phyloP scores from a whole-genome alignment of 2,329 filamentous ascomycete genomes.

The Trichoderma polysporum region DNA sequence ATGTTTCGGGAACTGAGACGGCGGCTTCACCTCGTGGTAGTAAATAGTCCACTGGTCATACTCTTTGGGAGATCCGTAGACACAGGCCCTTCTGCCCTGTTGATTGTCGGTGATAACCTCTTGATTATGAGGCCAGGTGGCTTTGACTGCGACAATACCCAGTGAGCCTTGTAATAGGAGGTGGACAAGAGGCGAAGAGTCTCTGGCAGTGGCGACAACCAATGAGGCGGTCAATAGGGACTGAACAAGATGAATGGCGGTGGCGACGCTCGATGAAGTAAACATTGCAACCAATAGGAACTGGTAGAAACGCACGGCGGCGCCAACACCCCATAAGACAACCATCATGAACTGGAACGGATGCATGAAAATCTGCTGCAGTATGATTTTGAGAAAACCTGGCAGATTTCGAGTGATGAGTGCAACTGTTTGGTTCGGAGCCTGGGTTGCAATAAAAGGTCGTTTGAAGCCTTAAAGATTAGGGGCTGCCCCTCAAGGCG shows the following conservation, averaged over 20 bases:
- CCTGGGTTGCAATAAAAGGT: not conserved
- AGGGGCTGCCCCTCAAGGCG: not conserved
- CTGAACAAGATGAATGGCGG: not conserved
- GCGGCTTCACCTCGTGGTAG: slow-evolving; percentile 16
- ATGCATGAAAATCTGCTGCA: not conserved
- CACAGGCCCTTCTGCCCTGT: not conserved
- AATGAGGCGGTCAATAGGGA: not conserved
- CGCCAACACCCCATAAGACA: not conserved
- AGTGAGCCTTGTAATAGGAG: not conserved
- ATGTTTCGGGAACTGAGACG: not conserved
- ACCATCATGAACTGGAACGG: not conserved
- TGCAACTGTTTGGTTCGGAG: too few species aligned
- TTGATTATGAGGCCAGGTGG: not conserved
- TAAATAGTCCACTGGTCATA: slow-evolving; percentile 12
- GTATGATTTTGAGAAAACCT: not conserved
- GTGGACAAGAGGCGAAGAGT: not conserved
- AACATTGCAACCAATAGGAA: not conserved
- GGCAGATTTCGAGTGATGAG: not conserved
- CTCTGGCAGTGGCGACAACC: not conserved
- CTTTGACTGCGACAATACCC: not conserved
- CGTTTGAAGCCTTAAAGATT: not conserved
- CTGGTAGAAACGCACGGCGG: not conserved
- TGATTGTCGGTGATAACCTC: not conserved
- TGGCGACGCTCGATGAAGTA: not conserved
- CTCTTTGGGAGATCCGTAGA: slow-evolving; percentile 7